Percentiles rank a stretch among this genome's conserved stretches.
These are phyloP conservation scores for Poteriospumella lacustris DNA, from an alignment of 108 stramenopile genomes.

Conservation along the genomic window DNA sequence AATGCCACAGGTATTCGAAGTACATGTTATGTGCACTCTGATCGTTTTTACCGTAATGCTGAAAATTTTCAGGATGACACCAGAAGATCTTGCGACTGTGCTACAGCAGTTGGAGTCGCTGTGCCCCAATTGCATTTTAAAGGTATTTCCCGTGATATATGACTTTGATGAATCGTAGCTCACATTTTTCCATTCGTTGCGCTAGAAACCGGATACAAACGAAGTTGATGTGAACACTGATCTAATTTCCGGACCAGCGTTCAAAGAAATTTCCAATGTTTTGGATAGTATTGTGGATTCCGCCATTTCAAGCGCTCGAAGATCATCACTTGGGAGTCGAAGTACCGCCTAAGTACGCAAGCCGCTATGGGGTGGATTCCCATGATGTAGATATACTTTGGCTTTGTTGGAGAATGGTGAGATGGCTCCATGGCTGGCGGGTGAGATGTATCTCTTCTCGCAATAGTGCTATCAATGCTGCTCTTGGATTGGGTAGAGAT, in stretches of 20 bases:
- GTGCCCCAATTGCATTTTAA: conserved; percentile 59
- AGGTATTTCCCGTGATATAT: neutral
- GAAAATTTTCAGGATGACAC: conserved; percentile 69
- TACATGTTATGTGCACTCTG: neutral
- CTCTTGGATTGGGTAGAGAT: too few species aligned
- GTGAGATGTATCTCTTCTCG: too few species aligned
- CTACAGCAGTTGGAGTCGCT: conserved; percentile 77
- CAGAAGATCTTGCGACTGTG: conserved; percentile 79
- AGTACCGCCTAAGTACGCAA: too few species aligned
- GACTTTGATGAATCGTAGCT: neutral
- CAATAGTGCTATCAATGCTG: too few species aligned
- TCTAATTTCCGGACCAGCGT: conserved; percentile 1
- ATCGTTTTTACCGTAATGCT: too few species aligned
- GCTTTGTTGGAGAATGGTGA: too few species aligned
- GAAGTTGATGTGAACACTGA: conserved; percentile 7
- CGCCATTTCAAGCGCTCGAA: too few species aligned
- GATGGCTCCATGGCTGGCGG: too few species aligned
- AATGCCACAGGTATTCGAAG: neutral
- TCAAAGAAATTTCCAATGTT: neutral
- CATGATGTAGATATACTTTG: too few species aligned
- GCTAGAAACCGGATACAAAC: neutral
- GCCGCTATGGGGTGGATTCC: too few species aligned
- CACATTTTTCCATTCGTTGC: neutral
- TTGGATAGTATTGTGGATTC: too few species aligned
- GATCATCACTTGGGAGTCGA: too few species aligned